These are phyloP conservation scores for Fusarium pilosicola DNA, from an alignment of 2,329 filamentous ascomycete species.

Conservation along the genomic window DNA sequence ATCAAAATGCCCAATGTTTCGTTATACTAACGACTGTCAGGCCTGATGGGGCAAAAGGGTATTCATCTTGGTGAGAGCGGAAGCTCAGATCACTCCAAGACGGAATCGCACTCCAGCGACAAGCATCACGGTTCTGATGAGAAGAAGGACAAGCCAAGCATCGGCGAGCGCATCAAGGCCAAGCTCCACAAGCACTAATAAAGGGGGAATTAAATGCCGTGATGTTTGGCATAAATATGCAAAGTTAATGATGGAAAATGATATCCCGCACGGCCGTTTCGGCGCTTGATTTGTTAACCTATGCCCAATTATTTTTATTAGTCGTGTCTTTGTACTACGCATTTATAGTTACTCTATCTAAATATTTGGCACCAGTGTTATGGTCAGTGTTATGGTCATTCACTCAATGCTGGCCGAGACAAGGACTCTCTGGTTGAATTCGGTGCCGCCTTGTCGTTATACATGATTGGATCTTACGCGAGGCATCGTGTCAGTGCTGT, in stretches of 20 bases:
- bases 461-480: background rate
- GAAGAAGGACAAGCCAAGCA: constrained; percentile 58
- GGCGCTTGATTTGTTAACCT: background rate
- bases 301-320: background rate
- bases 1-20: too few relatives aligned
- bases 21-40: constrained; percentile 33
- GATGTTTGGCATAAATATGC: background rate
- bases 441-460: background rate
- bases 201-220: background rate
- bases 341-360: background rate
- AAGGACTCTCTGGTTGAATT: background rate
- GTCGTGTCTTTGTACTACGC: background rate
- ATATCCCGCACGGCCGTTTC: constrained; percentile 25
- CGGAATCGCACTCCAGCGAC: constrained; percentile 8
- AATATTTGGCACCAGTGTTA: background rate
- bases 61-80: constrained; percentile 33
- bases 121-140: constrained; percentile 32
- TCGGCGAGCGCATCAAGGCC: constrained; percentile 74
- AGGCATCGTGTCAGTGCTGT: background rate
- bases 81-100: constrained; percentile 2
- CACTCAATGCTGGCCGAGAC: background rate
- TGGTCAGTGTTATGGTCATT: background rate
- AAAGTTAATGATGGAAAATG: constrained; percentile 28
- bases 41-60: constrained; percentile 50
- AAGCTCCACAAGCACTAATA: constrained; percentile 67